A percentile compares a stretch with the other conserved stretches of the same genome.
Evolutionary conservation across 1,284 basidiomycete genomes (phyloP).

Genomic region (Entoloma clypeatum): DNA sequence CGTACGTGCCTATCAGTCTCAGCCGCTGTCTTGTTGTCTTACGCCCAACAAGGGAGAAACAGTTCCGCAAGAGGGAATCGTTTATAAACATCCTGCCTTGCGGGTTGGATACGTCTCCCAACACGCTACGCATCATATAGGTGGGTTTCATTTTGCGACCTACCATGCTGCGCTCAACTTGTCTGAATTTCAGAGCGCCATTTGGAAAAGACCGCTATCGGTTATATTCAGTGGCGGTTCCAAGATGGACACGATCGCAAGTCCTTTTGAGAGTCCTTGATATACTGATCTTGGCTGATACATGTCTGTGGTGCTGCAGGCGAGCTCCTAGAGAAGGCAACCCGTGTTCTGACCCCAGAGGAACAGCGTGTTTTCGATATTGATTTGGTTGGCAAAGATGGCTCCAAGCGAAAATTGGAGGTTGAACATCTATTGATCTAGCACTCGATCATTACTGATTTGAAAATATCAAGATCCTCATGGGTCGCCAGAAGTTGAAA

Average conservation of each 20-base stretch:
- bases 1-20: slow-evolving; percentile 34
- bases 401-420: slow-evolving; percentile 89
- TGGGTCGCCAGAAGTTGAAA: slow-evolving; percentile 98
- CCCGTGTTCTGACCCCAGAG: slow-evolving; percentile 86
- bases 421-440: slow-evolving; percentile 31
- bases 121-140: slow-evolving; percentile 95
- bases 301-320: slow-evolving; percentile 45
- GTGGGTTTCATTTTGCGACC: slow-evolving; percentile 30
- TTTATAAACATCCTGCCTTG: slow-evolving; percentile 94
- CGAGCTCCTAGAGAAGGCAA: slow-evolving; percentile 89
- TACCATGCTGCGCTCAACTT: not conserved
- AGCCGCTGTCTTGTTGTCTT: slow-evolving; percentile 12
- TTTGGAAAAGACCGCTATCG: slow-evolving; percentile 91
- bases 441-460: slow-evolving; percentile 2
- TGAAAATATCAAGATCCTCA: slow-evolving; percentile 60
- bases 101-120: slow-evolving; percentile 98
- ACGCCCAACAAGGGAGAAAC: slow-evolving; percentile 91
- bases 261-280: slow-evolving; percentile 26
- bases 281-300: slow-evolving; percentile 12
- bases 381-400: slow-evolving; percentile 91
- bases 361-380: slow-evolving; percentile 81
- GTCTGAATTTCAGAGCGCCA: slow-evolving; percentile 66
- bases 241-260: slow-evolving; percentile 97
- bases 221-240: slow-evolving; percentile 99
- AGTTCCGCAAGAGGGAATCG: slow-evolving; percentile 86